Base-by-base conservation (phyloP, 306 rosid species). In the Prosopis cineraria region DNA sequence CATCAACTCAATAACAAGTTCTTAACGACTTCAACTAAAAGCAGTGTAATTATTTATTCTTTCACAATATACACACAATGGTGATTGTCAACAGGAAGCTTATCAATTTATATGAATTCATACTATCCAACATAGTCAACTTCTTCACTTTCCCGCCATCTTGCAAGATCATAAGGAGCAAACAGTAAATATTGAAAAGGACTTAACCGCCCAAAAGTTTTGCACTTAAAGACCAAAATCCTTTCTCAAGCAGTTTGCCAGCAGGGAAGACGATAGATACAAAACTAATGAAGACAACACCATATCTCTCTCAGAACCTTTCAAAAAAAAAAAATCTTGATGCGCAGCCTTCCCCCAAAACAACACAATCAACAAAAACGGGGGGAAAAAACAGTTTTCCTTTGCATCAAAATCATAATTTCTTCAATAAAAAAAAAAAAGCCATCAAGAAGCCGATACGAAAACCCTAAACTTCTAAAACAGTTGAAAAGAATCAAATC, bases 391-490 rank as follows among this genome's bases (percentile, higher is more conserved):
- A 44, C 30, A 43, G 39, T 36, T 74, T 7, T 33, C 17, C 41
- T 34, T 56, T 41, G 67, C 34, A 44, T 27, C 16, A 22, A 75
- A 73, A 81, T 30, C 67, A 36, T 25, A 13, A 56, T 13, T 6
- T 24, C 3, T 25, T 56, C 7, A 4, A 25, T 17, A 1, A 3
- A 0, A n/a, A 20, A 3, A 40, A 1, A 34, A 64, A 58, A 34
- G 13, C n/a, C n/a, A 48, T 45, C 9, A 63, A 40, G 8, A 34
- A 36, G 73, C 29, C 43, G 37, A 63, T 48, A 11, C 24, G 58
- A 72, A 79, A 84, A 81, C 81, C 85, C 80, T 80, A 76, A 33
- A 30, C 52, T 50, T 69, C 0, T 8, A 22, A 6, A 20, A 30
- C 1, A 50, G 52, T 52, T 14, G 29, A 16, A 47, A 40, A 48